Evolutionary conservation across 495 filamentous ascomycete species (phyloP), one percentile per base, ranked within the genome.

Genomic region (Collariella sp.): DNA sequence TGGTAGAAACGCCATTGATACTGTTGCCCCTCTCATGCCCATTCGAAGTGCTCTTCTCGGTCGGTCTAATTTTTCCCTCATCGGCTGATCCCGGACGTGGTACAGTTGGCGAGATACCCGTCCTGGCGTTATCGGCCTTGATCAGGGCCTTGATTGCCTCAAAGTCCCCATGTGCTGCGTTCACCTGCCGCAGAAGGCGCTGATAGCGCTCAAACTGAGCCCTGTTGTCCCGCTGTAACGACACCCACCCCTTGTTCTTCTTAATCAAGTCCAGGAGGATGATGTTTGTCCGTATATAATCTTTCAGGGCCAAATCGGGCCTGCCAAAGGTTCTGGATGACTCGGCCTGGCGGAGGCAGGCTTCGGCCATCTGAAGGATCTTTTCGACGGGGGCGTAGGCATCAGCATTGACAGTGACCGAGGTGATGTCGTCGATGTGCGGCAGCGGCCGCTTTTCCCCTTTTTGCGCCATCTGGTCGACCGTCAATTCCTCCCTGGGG

Each of bases 251-350:
- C 45, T 66, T 76, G 44, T 74, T 75, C 56, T 72, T 75, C 56
- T 72, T 74, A n/a, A 68, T 70, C 26, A 84, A 72, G 36, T 91
- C 78, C 20, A 87, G 75, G 33, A 85, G 76, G 54, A 97, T 83
- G 43, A 87, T 83, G 41, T 77, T 87, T 22, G 91, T 85, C 38
- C 83, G 80, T 46, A 96, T 76, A 67, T 87, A 97, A 43, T 95
- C 87, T 23, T 73, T 70, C 7, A 80, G 62, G 7, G 76, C 78
- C 19, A 76, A 35, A 50, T 79, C 77, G 5, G 70, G 72, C n/a
- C 74, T 66, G 12, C 68, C 63, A 59, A 83, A 81, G 33, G 79
- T 73, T 42, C 76, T 63, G 38, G 67, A 65, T 12, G 75, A 76
- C 22, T 72, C 74, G 12, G 82, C 80, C 62, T 78, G 73, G 39